Conservation (phyloP, 148 eudicot genomes). For the Dysphania ambrosioides region DNA sequence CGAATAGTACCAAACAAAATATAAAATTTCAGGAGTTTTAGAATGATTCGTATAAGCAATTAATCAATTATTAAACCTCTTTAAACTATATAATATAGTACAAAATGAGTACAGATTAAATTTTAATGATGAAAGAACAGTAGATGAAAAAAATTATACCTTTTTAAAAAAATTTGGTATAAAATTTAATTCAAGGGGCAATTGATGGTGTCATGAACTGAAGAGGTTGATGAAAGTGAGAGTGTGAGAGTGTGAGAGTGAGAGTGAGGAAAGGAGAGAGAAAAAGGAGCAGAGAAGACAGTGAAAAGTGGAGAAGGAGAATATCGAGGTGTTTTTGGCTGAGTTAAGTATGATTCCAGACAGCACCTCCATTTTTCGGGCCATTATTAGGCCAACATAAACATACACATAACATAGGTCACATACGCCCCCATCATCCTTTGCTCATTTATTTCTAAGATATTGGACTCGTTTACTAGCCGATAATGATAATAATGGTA, state of each 20-base stretch:
- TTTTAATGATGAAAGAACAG: background rate
- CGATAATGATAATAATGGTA: too few species aligned
- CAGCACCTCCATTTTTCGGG: background rate
- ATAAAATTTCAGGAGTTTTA: background rate
- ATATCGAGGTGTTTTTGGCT: background rate
- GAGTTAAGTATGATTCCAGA: background rate
- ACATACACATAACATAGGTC: too few species aligned
- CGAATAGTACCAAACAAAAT: background rate
- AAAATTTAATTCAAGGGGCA: background rate
- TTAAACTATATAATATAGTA: background rate
- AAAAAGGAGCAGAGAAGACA: conserved; percentile 11
- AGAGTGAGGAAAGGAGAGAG: background rate
- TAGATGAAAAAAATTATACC: background rate
- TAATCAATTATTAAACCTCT: background rate
- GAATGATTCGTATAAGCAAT: too few species aligned
- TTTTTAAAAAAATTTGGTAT: background rate
- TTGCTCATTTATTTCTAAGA: background rate
- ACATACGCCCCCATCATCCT: background rate
- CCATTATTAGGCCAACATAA: background rate
- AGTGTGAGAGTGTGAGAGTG: background rate
- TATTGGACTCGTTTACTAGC: too few species aligned
- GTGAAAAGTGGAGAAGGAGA: background rate
- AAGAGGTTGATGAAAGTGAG: background rate
- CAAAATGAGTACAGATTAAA: background rate
- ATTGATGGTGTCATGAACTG: background rate